Percentiles rank a stretch among this genome's conserved stretches.
Conservation (phyloP, 768 basidiomycete genomes). For the Tylopilus rubrobrunneus region DNA sequence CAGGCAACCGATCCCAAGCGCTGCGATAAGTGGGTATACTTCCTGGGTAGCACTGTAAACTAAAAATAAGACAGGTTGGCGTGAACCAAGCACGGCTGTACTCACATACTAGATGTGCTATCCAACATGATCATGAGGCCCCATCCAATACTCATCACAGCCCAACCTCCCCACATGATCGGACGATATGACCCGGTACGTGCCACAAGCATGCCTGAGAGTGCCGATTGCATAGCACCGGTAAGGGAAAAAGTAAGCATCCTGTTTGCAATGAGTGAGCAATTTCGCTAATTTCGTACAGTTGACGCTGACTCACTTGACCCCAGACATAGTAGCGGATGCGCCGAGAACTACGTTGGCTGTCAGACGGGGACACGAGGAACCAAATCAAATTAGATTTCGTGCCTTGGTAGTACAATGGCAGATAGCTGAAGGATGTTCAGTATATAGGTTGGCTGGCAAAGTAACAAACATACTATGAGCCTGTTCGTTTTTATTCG, state of each 20-base stretch:
- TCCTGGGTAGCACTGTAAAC: conserved; percentile 28
- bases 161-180: conserved; percentile 30
- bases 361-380: not conserved
- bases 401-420: conserved; percentile 38
- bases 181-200: conserved; percentile 29
- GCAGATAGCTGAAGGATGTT: conserved; percentile 30
- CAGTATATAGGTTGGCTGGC: not conserved
- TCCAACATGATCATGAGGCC: conserved; percentile 37
- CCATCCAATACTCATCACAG: conserved; percentile 31
- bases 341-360: conserved; percentile 31
- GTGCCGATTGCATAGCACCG: conserved; percentile 13
- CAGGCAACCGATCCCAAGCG: conserved; percentile 32
- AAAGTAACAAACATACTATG: conserved; percentile 21
- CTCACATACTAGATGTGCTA: conserved; percentile 28
- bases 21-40: conserved; percentile 31
- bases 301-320: conserved; percentile 23
- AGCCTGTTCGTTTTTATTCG: conserved; percentile 11
- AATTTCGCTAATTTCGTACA: no score
- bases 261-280: conserved; percentile 17
- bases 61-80: not conserved
- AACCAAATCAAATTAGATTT: not conserved
- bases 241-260: conserved; percentile 35
- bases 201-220: conserved; percentile 26
- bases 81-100: not conserved
- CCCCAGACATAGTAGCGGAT: conserved; percentile 30